These are phyloP conservation scores for Mycena sanguinolenta DNA, from an alignment of 768 basidiomycete genomes.

Conservation along the genomic window DNA sequence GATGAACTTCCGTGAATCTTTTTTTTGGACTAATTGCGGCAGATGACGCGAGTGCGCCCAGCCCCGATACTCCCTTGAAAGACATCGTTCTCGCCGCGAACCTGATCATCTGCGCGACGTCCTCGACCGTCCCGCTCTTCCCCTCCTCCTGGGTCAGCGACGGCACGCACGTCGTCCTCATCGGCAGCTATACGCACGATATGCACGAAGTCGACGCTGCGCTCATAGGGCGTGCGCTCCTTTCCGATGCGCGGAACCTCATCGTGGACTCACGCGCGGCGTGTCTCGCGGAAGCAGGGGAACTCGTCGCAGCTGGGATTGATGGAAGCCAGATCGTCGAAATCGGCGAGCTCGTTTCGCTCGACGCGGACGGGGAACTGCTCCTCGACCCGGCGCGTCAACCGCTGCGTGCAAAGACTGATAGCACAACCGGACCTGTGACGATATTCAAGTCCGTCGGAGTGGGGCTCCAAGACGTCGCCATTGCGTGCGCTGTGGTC, in stretches of 20 bases:
- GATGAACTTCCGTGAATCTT: conserved; percentile 14
- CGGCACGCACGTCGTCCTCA: conserved; percentile 78
- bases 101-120: conserved; percentile 83
- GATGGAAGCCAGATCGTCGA: conserved; percentile 64
- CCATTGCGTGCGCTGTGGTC: conserved; percentile 79
- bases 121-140: conserved; percentile 79
- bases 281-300: conserved; percentile 85
- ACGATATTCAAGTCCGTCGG: conserved; percentile 93
- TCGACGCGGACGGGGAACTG: conserved; percentile 33
- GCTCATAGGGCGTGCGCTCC: conserved; percentile 66
- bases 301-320: conserved; percentile 73
- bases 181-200: conserved; percentile 84
- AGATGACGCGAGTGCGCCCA: conserved; percentile 17
- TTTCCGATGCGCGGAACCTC: conserved; percentile 44
- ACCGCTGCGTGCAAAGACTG: neutral
- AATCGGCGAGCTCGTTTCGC: conserved; percentile 72
- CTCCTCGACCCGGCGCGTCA: conserved; percentile 7
- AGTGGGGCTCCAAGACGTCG: conserved; percentile 88
- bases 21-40: conserved; percentile 8
- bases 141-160: conserved; percentile 71
- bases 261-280: conserved; percentile 83
- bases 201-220: conserved; percentile 83
- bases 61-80: conserved; percentile 39
- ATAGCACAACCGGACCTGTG: conserved; percentile 58
- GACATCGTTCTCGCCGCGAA: conserved; percentile 57